Base-by-base conservation (phyloP, 306 rosid species). In the Adenanthera pavonina region DNA sequence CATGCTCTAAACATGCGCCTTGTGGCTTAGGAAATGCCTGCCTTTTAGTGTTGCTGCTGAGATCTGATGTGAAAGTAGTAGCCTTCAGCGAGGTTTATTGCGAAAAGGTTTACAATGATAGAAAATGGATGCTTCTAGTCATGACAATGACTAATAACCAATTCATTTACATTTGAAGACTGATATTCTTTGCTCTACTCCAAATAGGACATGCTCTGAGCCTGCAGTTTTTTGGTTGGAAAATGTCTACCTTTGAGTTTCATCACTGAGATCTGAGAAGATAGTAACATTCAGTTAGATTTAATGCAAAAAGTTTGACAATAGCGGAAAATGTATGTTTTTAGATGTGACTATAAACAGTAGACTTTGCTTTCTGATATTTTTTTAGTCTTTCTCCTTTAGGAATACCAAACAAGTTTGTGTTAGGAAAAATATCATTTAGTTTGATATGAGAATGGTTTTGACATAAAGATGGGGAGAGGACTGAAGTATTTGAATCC, bases 51-150 rank as follows among this genome's bases (percentile, higher is more conserved):
- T 76, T 59, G 5, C 6, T 3, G 11, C 7, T 71, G 68, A 78
- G 85, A 89, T 76, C 88, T 61, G 70, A 77, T 52, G 7, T 41
- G 20, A 34, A 69, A 49, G 43, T 60, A 30, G 44, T 75, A 40
- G 35, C 53, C 7, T 77, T 77, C 9, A 41, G 35, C 20, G 52
- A 34, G 75, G 53, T 46, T 70, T 30, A 47, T 20, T 46, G 75
- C 20, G 3, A 30, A 70, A 46, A 19, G 38, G 74, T 69, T 25
- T 2, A 46, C 64, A 57, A 57, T 20, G 11, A 57, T 57, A 25
- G 64, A 57, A 57, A 57, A 57, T 57, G 19, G 35, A 20, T 57
- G 33, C 20, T 20, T 57, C 64, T 20, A 57, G 35, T 2, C 9
- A 38, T 72, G 78, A 13, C 44, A n/a, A n/a, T 49, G 16, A 3